A percentile compares a stretch with the other conserved stretches of the same genome.
These are phyloP conservation scores for Physcomitrellopsis africana DNA, from an alignment of 225 moss, liverwort and hornwort genomes.

Conservation along the genomic window DNA sequence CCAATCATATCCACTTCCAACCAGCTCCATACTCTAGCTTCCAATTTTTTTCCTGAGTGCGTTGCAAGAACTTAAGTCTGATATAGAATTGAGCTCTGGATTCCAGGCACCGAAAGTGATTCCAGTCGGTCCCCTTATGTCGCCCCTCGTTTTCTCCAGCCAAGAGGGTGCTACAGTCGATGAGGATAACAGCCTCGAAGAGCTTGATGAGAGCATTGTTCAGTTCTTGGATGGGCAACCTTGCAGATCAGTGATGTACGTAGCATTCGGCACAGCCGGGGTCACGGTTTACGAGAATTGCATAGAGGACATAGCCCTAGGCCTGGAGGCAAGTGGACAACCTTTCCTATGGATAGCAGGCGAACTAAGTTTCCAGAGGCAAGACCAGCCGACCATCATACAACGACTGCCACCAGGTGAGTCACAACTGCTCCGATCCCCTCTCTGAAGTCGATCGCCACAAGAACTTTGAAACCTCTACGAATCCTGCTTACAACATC, in stretches of 20 bases:
- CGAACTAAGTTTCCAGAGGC: not conserved
- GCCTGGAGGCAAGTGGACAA: slow-evolving; percentile 30
- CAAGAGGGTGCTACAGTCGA: not conserved
- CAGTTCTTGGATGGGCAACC: slow-evolving; percentile 39
- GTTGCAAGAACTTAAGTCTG: no score
- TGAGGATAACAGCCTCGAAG: no score
- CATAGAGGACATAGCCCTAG: slow-evolving; percentile 27
- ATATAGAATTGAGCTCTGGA: no score
- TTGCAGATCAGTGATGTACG: slow-evolving; percentile 27
- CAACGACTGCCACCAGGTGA: not conserved
- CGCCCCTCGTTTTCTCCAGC: slow-evolving; percentile 23
- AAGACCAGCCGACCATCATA: not conserved
- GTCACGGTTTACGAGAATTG: not conserved
- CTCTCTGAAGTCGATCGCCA: not conserved
- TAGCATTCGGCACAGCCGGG: slow-evolving; percentile 27
- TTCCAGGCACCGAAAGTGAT: slow-evolving; percentile 32
- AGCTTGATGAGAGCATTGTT: not conserved
- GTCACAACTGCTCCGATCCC: not conserved
- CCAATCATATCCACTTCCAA: not conserved
- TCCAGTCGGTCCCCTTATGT: slow-evolving; percentile 16
- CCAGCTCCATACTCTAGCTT: slow-evolving; percentile 5
- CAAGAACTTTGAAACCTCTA: not conserved
- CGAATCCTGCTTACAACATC: not conserved
- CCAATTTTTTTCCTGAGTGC: not conserved
- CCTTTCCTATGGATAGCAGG: slow-evolving; percentile 30